These are phyloP conservation scores for Dissophora ornata DNA, from an alignment of 192 early-diverging fungal species.

Conservation along the genomic window DNA sequence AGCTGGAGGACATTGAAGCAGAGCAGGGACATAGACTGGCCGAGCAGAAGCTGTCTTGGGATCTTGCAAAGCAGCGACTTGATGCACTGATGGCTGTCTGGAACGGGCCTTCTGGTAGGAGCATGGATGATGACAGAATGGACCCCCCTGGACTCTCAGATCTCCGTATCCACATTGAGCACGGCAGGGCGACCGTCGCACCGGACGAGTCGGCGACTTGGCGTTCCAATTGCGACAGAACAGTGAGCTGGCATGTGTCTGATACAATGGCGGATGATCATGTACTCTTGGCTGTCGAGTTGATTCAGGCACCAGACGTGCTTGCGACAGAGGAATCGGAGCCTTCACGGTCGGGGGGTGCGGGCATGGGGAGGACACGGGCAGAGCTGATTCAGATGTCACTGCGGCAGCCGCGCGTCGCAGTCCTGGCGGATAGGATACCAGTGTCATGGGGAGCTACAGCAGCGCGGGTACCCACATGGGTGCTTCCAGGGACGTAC, in stretches of 20 bases:
- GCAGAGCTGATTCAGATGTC: constrained; percentile 3
- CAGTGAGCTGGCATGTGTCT: constrained; percentile 13
- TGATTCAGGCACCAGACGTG: constrained; percentile 6
- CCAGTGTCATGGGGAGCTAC: constrained; percentile 23
- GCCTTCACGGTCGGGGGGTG: neutral
- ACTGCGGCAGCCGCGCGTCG: neutral
- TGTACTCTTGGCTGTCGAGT: constrained; percentile 10
- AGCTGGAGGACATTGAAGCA: constrained; percentile 4
- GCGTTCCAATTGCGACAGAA: constrained; percentile 42
- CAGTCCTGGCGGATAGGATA: constrained; percentile 29
- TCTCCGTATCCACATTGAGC: constrained; percentile 14
- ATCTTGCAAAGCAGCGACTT: neutral
- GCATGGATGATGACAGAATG: constrained; percentile 5
- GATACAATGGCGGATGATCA: neutral
- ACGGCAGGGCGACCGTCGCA: constrained; percentile 2
- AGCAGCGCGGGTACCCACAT: constrained; percentile 23
- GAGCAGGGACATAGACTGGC: neutral
- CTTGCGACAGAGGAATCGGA: neutral
- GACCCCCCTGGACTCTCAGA: neutral
- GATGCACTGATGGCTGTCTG: constrained; percentile 16
- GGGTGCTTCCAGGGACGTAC: constrained; percentile 27
- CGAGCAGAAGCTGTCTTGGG: neutral
- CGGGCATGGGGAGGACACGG: neutral
- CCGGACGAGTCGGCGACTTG: neutral
- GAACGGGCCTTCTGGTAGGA: neutral